Base-by-base conservation (phyloP, 257 asterid species). In the Ilex aquifolium region DNA sequence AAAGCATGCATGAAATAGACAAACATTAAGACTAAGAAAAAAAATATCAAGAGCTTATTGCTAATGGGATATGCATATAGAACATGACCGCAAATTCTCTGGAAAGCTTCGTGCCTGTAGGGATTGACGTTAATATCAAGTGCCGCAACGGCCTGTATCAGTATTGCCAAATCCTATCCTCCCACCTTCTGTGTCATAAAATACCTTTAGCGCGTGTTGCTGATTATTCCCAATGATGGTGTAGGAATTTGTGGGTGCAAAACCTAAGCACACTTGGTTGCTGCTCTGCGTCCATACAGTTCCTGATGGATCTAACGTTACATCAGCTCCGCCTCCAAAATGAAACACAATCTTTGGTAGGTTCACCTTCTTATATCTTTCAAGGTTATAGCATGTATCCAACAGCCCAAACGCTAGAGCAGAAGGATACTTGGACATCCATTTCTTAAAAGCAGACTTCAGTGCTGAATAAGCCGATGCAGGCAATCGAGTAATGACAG, bases 141-240 rank as follows among this genome's bases (percentile, higher is more conserved):
- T 36, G 7, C 8, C 5, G 42, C 42, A 36, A 36, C 42, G 7
- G 8, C 42, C 8, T 36, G 7, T 7, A 36, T 5, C 8, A 1
- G 7, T 7, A 36, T 5, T 36, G 42, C 42, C 42, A 36, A 36
- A 36, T 36, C 42, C 42, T 7, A 36, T 36, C 42, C 42, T 36
- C 8, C 42, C 42, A 36, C 42, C 42, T 29, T 65, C 15, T 17
- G 54, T 54, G 48, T 65, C 62, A 65, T 65, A 65, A 56, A 65
- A 8, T 13, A 65, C 53, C 39, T 56, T 42, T 12, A 29, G 10
- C 55, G 39, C 69, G 13, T 60, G 27, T 12, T 65, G 62, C 48
- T 55, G 69, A 29, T 39, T 32, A 0, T 14, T 42, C 13, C 69
- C 62, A 56, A 65, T 42, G 14, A 55, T 65, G 44, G 55, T 42